These are phyloP conservation scores for Zychaea mexicana DNA, from an alignment of 371 early-diverging fungal species.

Conservation along the genomic window DNA sequence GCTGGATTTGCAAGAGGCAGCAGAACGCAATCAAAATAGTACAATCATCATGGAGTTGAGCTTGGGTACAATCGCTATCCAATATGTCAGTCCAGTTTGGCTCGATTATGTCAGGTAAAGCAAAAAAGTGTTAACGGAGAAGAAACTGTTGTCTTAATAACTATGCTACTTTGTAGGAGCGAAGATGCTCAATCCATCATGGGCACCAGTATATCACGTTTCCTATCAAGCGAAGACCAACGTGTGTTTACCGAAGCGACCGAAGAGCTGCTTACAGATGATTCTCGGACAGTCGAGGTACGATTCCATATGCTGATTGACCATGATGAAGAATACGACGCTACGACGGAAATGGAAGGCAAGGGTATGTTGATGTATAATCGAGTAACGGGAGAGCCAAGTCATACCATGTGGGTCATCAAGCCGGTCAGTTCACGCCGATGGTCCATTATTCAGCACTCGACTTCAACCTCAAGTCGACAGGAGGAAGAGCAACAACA, in stretches of 20 bases:
- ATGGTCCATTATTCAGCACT: slow-evolving; percentile 18
- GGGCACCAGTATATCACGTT: slow-evolving; percentile 47
- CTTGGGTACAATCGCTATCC: slow-evolving; percentile 44
- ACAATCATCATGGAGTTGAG: slow-evolving; percentile 68
- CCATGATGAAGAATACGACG: slow-evolving; percentile 26
- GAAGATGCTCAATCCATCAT: slow-evolving; percentile 51
- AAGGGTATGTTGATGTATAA: slow-evolving; percentile 92
- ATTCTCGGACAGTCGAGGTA: slow-evolving; percentile 78
- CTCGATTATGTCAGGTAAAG: slow-evolving; percentile 58
- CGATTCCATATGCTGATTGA: slow-evolving; percentile 60
- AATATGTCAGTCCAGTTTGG: slow-evolving; percentile 68
- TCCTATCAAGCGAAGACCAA: slow-evolving; percentile 34
- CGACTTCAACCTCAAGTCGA: background rate
- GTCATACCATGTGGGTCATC: slow-evolving; percentile 87
- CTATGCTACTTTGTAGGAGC: slow-evolving; percentile 18
- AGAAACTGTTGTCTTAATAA: background rate
- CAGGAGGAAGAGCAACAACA: background rate
- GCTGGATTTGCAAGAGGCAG: slow-evolving; percentile 51
- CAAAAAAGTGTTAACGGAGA: background rate
- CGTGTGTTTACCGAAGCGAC: slow-evolving; percentile 18
- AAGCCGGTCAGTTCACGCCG: slow-evolving; percentile 45
- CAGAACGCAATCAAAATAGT: slow-evolving; percentile 57
- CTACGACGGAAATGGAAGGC: slow-evolving; percentile 77
- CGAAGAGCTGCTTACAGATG: slow-evolving; percentile 62
- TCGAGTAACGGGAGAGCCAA: slow-evolving; percentile 64